Percentiles rank a stretch among this genome's conserved stretches.
phyloP scores from a whole-genome alignment of 306 rosid species.

The Notholithocarpus densiflorus region DNA sequence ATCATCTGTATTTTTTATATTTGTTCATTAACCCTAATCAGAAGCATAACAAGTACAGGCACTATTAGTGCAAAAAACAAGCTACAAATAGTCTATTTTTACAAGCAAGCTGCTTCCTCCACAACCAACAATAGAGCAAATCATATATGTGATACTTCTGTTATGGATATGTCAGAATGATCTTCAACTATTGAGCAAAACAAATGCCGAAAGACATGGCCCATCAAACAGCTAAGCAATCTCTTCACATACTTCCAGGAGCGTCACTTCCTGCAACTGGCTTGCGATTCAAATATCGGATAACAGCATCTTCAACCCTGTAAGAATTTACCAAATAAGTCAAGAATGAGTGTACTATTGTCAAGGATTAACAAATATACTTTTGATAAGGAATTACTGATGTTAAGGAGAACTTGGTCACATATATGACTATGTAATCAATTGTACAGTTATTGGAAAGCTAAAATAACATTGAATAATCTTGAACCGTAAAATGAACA shows the following conservation, averaged over 20 bases:
- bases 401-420: not conserved
- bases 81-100: conserved; percentile 13
- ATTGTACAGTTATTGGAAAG: not conserved
- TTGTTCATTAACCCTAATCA: conserved; percentile 27
- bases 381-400: not conserved
- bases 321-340: conserved; percentile 26
- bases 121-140: conserved; percentile 33
- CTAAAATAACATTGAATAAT: not conserved
- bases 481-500: not conserved
- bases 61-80: conserved; percentile 15
- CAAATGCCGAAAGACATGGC: not conserved
- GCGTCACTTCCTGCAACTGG: conserved; percentile 77
- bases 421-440: not conserved
- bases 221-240: conserved; percentile 21
- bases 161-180: not conserved
- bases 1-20: conserved; percentile 18
- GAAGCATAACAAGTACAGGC: conserved; percentile 19
- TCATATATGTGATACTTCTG: conserved; percentile 15
- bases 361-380: not conserved
- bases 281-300: conserved; percentile 89
- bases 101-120: conserved; percentile 20
- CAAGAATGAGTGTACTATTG: not conserved
- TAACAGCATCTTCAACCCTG: conserved; percentile 99
- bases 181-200: conserved; percentile 17
- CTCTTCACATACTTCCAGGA: conserved; percentile 75